Base-by-base conservation (phyloP, 2,329 filamentous ascomycete genomes). In the Sclerotinia nivalis region DNA sequence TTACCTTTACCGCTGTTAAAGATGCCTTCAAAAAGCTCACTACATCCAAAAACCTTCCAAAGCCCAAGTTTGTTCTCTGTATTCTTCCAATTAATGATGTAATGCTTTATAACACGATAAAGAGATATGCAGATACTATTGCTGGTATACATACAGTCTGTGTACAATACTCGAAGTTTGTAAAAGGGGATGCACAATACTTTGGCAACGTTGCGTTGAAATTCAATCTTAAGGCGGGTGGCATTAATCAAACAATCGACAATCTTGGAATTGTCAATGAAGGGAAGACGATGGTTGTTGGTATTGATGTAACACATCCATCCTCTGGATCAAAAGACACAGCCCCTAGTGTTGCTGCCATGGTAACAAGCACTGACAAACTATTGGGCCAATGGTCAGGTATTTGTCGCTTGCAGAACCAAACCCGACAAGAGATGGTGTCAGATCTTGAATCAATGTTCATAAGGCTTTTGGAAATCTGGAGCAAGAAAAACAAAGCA, bases 231-330 rank as follows among this genome's bases (percentile, higher is more conserved):
- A 96, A 96, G 79, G 83, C 88, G 40, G 91, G 91, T 0, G 92
- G 92, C 0, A 80, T 85, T 18, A 94, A 95, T 76, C 92, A 96
- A 77, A 81, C 80, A 20, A 81, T 97, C 0, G 79, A 80, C 0
- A 85, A 89, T 34, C 81, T 90, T 5, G 84, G 84, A 1, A 83
- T 93, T 0, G 80, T 93, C 68, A 82, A 83, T 54, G 84, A 90
- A 47, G 87, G 86, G 1, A 89, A 89, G 74, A 96, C 93, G 0
- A 97, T 97, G 89, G 81, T 97, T 1, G 88, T 96, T 12, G 93
- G 94, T 0, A 90, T 96, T 74, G 94, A 97, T 76, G 93, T 97
- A 0, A 96, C 93, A 0, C 94, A 97, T 75, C 93, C 94, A 0
- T 95, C 93, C 25, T 87, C 88, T 0, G 87, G 87, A 0, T 89